phyloP scores from a whole-genome alignment of 225 moss, liverwort and hornwort genomes.

The Thuidium tamariscinum region DNA sequence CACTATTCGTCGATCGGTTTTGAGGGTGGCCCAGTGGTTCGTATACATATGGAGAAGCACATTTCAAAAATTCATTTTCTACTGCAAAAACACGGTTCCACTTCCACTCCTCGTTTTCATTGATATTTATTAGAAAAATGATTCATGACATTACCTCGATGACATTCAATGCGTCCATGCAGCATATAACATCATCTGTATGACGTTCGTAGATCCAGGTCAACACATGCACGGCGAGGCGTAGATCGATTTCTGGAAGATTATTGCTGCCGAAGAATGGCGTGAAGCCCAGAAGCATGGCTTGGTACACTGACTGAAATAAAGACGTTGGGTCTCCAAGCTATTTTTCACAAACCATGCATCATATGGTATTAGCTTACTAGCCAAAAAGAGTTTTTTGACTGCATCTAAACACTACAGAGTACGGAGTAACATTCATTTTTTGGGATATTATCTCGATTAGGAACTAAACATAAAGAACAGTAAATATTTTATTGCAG shows the following conservation, averaged over 20 bases:
- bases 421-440: no score
- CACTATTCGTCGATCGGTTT: not conserved
- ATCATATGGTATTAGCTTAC: not conserved
- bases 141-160: constrained; percentile 55
- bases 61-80: not conserved
- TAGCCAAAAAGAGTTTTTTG: not conserved
- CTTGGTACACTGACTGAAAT: constrained; percentile 97
- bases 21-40: not conserved
- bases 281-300: constrained; percentile 95
- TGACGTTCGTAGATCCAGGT: constrained; percentile 95
- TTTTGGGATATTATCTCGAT: not conserved
- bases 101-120: not conserved
- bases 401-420: not conserved
- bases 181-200: constrained; percentile 75
- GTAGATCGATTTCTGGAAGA: constrained; percentile 93
- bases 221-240: constrained; percentile 87
- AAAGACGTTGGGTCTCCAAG: constrained; percentile 72
- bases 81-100: not conserved
- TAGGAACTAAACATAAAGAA: not conserved
- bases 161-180: constrained; percentile 87
- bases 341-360: constrained; percentile 23
- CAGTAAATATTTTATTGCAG: not conserved
- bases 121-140: not conserved
- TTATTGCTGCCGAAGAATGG: constrained; percentile 89
- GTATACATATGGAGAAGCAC: not conserved